phyloP scores from a whole-genome alignment of 2,329 filamentous ascomycete genomes.

The Didymella arachidicola region DNA sequence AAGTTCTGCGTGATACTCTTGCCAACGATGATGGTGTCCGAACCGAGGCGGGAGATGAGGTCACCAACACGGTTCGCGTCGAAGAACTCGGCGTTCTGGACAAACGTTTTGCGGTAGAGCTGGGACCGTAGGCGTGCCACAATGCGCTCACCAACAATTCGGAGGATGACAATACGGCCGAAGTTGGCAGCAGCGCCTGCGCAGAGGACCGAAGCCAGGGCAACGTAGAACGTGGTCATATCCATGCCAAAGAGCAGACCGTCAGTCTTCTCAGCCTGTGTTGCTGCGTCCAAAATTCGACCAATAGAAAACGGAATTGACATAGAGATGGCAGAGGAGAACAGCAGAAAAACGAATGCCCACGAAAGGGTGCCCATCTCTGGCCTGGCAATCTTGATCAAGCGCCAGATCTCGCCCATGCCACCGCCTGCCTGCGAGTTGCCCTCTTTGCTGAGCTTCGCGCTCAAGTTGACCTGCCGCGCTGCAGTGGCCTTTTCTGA shows the following conservation, averaged over 20 bases:
- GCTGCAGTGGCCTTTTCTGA: slow-evolving; percentile 88
- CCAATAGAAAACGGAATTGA: slow-evolving; percentile 96
- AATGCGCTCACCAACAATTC: slow-evolving; percentile 94
- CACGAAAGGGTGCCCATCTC: slow-evolving; percentile 80
- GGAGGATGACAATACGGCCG: slow-evolving; percentile 87
- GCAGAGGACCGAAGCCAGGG: slow-evolving; percentile 75
- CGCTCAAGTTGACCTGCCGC: slow-evolving; percentile 86
- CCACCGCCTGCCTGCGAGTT: slow-evolving; percentile 61
- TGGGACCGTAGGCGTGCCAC: slow-evolving; percentile 88
- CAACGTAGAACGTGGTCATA: slow-evolving; percentile 86
- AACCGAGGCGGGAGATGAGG: slow-evolving; percentile 91
- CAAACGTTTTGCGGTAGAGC: slow-evolving; percentile 88
- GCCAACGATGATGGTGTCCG: slow-evolving; percentile 96
- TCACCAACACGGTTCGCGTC: slow-evolving; percentile 97
- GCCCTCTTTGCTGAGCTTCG: slow-evolving; percentile 76
- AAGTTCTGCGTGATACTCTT: slow-evolving; percentile 99
- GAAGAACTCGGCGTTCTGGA: slow-evolving; percentile 99
- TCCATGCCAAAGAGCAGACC: slow-evolving; percentile 83
- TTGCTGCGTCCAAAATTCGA: slow-evolving; percentile 91
- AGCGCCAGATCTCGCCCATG: slow-evolving; percentile 76
- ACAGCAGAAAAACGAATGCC: slow-evolving; percentile 84
- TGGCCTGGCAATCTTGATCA: slow-evolving; percentile 87
- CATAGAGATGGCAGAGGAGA: slow-evolving; percentile 94
- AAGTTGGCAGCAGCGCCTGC: slow-evolving; percentile 91
- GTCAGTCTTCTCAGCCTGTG: slow-evolving; percentile 69